Evolutionary conservation across 73 alveolate species (phyloP).

Genomic region (Tetrahymena elliotti): DNA sequence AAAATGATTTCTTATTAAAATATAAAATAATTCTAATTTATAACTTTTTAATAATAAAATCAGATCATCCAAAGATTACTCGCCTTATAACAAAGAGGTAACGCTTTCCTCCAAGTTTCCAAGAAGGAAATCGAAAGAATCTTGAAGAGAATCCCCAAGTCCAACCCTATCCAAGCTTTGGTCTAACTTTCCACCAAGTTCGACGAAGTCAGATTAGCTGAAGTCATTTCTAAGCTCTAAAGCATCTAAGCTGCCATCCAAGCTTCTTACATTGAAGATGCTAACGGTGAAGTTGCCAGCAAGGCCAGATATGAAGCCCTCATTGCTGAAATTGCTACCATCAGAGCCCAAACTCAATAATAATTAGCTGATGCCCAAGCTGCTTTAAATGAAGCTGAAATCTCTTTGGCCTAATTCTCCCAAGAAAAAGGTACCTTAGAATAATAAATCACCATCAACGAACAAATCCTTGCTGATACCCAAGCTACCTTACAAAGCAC

Average conservation of each 20-base stretch:
- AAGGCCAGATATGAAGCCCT: not conserved
- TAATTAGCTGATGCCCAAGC: not conserved
- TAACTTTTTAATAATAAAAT: not conserved
- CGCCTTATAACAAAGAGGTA: not conserved
- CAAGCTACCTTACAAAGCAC: not conserved
- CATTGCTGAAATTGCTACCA: not conserved
- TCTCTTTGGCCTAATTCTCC: not conserved
- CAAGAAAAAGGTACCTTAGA: not conserved
- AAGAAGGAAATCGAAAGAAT: not conserved
- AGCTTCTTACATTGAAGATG: not conserved
- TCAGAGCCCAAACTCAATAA: not conserved
- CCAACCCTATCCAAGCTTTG: not conserved
- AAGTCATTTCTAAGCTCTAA: not conserved
- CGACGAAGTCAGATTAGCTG: not conserved
- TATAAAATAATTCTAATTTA: not conserved
- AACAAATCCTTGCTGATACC: not conserved
- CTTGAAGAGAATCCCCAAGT: slow-evolving; percentile 2
- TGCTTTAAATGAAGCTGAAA: not conserved
- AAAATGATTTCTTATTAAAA: not conserved
- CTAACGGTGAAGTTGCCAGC: not conserved
- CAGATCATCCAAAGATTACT: not conserved
- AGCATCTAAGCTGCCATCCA: not conserved
- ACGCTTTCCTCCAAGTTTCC: slow-evolving; percentile 2
- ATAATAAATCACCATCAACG: not conserved
- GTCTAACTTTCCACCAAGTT: not conserved